Conservation (phyloP, 2,329 filamentous ascomycete genomes). For the Claviceps maximensis region DNA sequence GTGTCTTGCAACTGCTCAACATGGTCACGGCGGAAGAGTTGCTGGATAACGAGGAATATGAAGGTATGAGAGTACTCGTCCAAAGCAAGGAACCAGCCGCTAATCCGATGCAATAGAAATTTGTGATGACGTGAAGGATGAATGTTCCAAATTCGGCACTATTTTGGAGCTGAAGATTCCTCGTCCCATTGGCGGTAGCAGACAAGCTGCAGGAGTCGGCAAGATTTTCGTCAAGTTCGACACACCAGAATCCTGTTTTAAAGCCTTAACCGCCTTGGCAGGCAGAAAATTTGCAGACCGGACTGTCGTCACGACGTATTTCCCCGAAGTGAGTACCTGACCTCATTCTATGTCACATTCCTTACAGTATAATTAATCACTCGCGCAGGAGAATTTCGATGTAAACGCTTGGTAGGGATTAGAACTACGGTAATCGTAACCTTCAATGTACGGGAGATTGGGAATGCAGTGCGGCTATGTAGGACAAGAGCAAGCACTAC, state of each 20-base stretch:
- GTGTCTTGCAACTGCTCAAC: constrained; percentile 86
- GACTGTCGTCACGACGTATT: constrained; percentile 93
- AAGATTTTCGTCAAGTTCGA: constrained; percentile 98
- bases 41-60: constrained; percentile 87
- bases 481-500: constrained; percentile 1
- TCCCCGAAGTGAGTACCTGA: constrained; percentile 58
- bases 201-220: constrained; percentile 78
- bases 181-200: constrained; percentile 67
- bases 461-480: constrained; percentile 6
- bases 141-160: constrained; percentile 81
- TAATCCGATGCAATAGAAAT: constrained; percentile 54
- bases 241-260: constrained; percentile 60
- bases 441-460: background rate
- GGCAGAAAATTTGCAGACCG: constrained; percentile 93
- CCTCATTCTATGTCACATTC: background rate
- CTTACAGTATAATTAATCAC: constrained; percentile 16
- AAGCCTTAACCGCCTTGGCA: constrained; percentile 77
- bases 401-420: constrained; percentile 64
- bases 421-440: background rate
- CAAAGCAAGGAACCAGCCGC: background rate
- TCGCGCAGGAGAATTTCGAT: constrained; percentile 78
- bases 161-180: constrained; percentile 88
- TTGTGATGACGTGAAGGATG: constrained; percentile 81
- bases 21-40: constrained; percentile 97
- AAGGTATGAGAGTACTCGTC: constrained; percentile 45